Percentiles rank a stretch among this genome's conserved stretches.
These are phyloP conservation scores for Litsea cubeba DNA, from an alignment of 164 flowering plant species.

Conservation along the genomic window DNA sequence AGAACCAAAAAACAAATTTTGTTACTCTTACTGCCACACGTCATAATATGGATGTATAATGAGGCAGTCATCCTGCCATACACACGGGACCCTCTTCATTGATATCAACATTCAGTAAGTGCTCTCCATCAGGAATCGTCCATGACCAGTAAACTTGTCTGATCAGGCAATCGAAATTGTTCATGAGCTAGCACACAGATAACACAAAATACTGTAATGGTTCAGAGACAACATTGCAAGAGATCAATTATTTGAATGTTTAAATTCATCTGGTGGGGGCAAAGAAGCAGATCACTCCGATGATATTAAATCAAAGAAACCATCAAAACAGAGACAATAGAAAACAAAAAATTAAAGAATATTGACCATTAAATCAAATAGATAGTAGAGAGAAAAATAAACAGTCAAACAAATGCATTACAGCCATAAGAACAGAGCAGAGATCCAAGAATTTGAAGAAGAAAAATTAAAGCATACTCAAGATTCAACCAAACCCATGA, in stretches of 20 bases:
- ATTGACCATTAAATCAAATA: neutral
- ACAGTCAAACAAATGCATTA: neutral
- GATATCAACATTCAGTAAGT: neutral
- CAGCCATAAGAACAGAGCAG: neutral
- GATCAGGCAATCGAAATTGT: neutral
- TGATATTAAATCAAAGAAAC: too few relatives aligned
- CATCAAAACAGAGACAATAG: neutral
- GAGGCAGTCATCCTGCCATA: neutral
- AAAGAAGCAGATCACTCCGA: neutral
- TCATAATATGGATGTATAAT: neutral
- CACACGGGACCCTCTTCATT: neutral
- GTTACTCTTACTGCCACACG: too few relatives aligned
- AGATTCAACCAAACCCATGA: neutral
- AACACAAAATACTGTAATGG: neutral
- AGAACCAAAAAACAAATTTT: too few relatives aligned
- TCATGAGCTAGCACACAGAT: neutral
- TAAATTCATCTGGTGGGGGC: neutral
- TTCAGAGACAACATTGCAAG: neutral
- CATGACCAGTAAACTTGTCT: neutral
- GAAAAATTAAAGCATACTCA: neutral
- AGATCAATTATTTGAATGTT: neutral
- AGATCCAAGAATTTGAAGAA: neutral
- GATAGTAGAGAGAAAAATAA: too few relatives aligned
- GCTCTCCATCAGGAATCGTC: neutral
- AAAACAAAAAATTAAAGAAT: too few relatives aligned